Evolutionary conservation across 768 basidiomycete species (phyloP).

Genomic region (Russula griseocarnosa): DNA sequence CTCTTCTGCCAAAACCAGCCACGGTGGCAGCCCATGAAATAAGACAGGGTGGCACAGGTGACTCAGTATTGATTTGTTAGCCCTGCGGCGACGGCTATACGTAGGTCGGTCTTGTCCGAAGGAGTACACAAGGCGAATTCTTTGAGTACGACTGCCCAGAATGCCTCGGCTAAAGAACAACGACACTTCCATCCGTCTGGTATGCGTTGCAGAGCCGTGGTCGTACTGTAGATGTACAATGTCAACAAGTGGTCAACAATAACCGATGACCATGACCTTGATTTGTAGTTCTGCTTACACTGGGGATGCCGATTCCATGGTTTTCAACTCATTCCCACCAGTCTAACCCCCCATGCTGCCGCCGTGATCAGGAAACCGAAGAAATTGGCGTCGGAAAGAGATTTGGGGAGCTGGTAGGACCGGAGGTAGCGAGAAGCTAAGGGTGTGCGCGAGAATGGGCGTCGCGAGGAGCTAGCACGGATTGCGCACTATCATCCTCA

Average conservation of each 20-base stretch:
- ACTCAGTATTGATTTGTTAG: not conserved
- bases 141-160: not conserved
- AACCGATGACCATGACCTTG: constrained; percentile 4
- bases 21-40: not conserved
- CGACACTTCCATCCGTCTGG: not conserved
- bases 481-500: constrained; percentile 2
- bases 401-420: not conserved
- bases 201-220: too few species aligned
- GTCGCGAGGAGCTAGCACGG: not conserved
- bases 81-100: not conserved
- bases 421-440: not conserved
- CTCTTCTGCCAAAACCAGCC: not conserved
- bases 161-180: not conserved
- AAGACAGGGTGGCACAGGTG: not conserved
- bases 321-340: too few species aligned
- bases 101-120: not conserved
- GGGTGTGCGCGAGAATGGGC: not conserved
- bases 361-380: too few species aligned
- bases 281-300: not conserved
- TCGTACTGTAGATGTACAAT: too few species aligned
- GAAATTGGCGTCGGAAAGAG: not conserved
- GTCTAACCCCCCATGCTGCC: too few species aligned
- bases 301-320: not conserved
- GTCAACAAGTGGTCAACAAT: too few species aligned
- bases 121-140: not conserved